phyloP scores from a whole-genome alignment of 2,329 filamentous ascomycete genomes.

The Penicillium digitatum region DNA sequence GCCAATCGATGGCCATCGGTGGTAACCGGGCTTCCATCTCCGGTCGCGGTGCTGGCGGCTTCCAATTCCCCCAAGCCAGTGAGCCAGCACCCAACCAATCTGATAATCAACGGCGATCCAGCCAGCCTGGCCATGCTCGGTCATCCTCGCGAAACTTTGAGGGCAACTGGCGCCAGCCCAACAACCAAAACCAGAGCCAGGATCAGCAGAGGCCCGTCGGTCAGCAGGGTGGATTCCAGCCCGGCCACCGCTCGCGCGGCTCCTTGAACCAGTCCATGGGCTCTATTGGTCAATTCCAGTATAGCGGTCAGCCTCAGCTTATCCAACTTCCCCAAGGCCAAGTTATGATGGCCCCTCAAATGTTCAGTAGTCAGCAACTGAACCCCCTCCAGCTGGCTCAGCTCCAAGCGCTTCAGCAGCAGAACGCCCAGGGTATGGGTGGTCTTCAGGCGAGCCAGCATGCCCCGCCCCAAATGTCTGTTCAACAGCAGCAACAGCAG shows the following conservation, averaged over 20 bases:
- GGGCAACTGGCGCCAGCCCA: conserved; percentile 91
- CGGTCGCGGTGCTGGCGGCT: conserved; percentile 64
- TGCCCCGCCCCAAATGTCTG: conserved; percentile 58
- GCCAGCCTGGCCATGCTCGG: conserved; percentile 69
- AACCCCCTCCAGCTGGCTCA: conserved; percentile 86
- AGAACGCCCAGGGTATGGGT: conserved; percentile 70
- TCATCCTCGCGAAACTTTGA: conserved; percentile 92
- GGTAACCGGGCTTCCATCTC: conserved; percentile 63
- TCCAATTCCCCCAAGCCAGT: conserved; percentile 62
- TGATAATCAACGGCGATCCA: conserved; percentile 73
- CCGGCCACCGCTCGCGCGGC: conserved; percentile 78
- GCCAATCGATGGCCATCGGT: conserved; percentile 51
- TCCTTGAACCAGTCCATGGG: conserved; percentile 86
- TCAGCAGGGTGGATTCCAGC: conserved; percentile 76
- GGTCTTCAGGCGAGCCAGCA: conserved; percentile 68
- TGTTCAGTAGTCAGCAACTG: conserved; percentile 80
- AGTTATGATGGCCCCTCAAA: conserved; percentile 75
- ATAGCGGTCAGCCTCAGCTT: conserved; percentile 69
- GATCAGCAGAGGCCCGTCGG: conserved; percentile 58
- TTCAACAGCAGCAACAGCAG: conserved; percentile 69
- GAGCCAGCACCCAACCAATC: conserved; percentile 51
- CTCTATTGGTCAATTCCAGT: conserved; percentile 81
- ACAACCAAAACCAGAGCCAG: conserved; percentile 47
- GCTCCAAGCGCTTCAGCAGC: conserved; percentile 89
- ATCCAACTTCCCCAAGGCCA: conserved; percentile 80